Base-by-base conservation (phyloP, 2,329 filamentous ascomycete species). In the Colletotrichum orchidophilum region DNA sequence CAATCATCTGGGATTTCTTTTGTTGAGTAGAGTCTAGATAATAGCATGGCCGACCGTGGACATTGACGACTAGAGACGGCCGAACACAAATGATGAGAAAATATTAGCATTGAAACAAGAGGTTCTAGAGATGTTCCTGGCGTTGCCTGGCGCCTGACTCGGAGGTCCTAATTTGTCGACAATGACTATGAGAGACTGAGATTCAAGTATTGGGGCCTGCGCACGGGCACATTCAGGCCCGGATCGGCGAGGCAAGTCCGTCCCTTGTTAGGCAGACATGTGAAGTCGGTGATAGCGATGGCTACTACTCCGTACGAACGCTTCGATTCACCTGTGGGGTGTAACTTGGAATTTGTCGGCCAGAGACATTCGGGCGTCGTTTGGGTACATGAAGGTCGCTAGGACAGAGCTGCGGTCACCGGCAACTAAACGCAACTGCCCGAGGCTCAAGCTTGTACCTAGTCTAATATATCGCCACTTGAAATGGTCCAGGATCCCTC, bases 1-100 rank as follows among this genome's bases (percentile, higher is more conserved):
- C 46, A 35, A 46, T 52, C 64, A 68, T 71, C 21, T 29, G 46
- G 57, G 59, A 15, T 31, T 63, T 54, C 59, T 54, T 68, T 68
- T 59, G 52, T 63, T 21, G 33, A 50, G 58, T 63, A 68, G 53
- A 68, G 58, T 64, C 31, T 33, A 15, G 26, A 31, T 33, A 68
- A 63, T 46, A 39, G 63, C 64, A 68, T 53, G 49, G 49, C 21
- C 11, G 49, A 52, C 21, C 15, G 24, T 27, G 13, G 21, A n/a
- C 24, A 52, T 24, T 63, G 46, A 63, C 58, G 68, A 63, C 52
- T 33, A 54, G 64, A 54, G 33, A 71, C 69, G 64, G 69, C 69
- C 58, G 64, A 50, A 63, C 8, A 63, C 31, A 63, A 7, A 50
- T 58, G 13, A 71, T 29, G 46, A 68, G 33, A 46, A 24, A n/a